phyloP scores from a whole-genome alignment of 805 yeast genomes.

The Sugiyamaella chiloensis region DNA sequence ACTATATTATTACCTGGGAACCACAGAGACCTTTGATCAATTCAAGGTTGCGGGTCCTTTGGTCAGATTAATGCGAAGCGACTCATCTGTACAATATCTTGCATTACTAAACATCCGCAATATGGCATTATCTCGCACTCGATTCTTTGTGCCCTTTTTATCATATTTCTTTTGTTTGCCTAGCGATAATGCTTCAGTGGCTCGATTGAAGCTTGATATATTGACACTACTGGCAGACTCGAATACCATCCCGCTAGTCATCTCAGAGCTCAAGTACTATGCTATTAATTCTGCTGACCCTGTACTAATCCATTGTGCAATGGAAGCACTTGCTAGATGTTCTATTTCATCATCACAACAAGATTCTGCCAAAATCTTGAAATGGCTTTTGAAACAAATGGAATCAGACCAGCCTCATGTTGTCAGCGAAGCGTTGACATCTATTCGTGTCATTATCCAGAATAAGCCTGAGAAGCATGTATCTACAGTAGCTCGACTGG shows the following conservation, averaged over 20 bases:
- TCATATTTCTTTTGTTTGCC: slow-evolving; percentile 52
- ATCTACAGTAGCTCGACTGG: slow-evolving; percentile 53
- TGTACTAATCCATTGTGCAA: slow-evolving; percentile 43
- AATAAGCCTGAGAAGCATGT: slow-evolving; percentile 52
- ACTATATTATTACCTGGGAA: slow-evolving; percentile 55
- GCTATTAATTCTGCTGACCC: slow-evolving; percentile 34
- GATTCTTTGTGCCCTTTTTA: slow-evolving; percentile 32
- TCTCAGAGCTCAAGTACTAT: slow-evolving; percentile 63
- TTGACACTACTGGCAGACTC: slow-evolving; percentile 57
- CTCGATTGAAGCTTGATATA: slow-evolving; percentile 57
- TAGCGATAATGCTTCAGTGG: slow-evolving; percentile 43
- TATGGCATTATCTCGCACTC: slow-evolving; percentile 36
- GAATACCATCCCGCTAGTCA: slow-evolving; percentile 47
- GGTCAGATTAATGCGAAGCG: slow-evolving; percentile 39
- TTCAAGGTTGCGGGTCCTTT: slow-evolving; percentile 51
- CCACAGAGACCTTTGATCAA: slow-evolving; percentile 50
- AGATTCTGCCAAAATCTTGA: slow-evolving; percentile 45
- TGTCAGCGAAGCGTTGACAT: slow-evolving; percentile 65
- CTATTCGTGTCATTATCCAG: slow-evolving; percentile 70
- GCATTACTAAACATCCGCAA: slow-evolving; percentile 49
- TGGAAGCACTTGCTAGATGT: slow-evolving; percentile 61
- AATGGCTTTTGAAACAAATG: slow-evolving; percentile 59
- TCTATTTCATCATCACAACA: slow-evolving; percentile 47
- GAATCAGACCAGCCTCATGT: slow-evolving; percentile 34
- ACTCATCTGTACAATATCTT: slow-evolving; percentile 35